Percentiles rank a stretch among this genome's conserved stretches.
phyloP scores from a whole-genome alignment of 2,329 filamentous ascomycete species.

The Alternaria hordeiaustralica region DNA sequence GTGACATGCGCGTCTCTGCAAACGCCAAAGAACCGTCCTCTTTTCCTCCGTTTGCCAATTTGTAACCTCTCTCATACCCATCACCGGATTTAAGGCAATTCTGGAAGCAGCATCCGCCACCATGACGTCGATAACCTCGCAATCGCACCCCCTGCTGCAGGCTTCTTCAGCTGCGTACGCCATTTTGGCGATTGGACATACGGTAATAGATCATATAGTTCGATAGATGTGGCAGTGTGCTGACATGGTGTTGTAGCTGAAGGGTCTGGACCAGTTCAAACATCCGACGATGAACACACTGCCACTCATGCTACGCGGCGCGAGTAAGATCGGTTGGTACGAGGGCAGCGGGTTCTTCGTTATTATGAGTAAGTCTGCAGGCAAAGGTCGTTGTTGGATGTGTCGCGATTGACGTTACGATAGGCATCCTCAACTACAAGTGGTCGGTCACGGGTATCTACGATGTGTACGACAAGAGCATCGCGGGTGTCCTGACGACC shows the following conservation, averaged over 20 bases:
- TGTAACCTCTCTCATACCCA: no score
- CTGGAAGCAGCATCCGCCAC: not conserved
- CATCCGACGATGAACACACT: slow-evolving; percentile 40
- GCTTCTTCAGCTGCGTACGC: slow-evolving; percentile 35
- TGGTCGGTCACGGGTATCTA: slow-evolving; percentile 41
- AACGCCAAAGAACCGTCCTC: not conserved
- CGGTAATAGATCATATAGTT: slow-evolving; percentile 20
- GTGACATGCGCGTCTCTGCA: not conserved
- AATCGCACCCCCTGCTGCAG: slow-evolving; percentile 38
- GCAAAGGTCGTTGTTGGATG: no score
- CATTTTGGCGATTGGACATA: slow-evolving; percentile 44
- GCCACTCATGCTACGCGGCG: slow-evolving; percentile 34
- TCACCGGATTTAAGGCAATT: not conserved
- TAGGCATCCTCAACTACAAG: slow-evolving; percentile 45
- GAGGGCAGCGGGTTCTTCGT: slow-evolving; percentile 46
- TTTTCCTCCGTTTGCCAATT: not conserved
- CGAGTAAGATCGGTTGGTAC: slow-evolving; percentile 46
- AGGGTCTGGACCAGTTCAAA: slow-evolving; percentile 45
- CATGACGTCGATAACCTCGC: slow-evolving; percentile 25
- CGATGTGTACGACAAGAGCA: slow-evolving; percentile 41
- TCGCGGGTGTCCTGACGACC: slow-evolving; percentile 36
- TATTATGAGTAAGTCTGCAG: slow-evolving; percentile 38
- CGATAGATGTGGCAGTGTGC: fast-evolving
- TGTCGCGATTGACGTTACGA: not conserved
- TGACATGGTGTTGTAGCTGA: slow-evolving; percentile 21